Percentiles rank a stretch among this genome's conserved stretches.
Conservation (phyloP, 1,284 basidiomycete species). For the Rugosomyces carneus region DNA sequence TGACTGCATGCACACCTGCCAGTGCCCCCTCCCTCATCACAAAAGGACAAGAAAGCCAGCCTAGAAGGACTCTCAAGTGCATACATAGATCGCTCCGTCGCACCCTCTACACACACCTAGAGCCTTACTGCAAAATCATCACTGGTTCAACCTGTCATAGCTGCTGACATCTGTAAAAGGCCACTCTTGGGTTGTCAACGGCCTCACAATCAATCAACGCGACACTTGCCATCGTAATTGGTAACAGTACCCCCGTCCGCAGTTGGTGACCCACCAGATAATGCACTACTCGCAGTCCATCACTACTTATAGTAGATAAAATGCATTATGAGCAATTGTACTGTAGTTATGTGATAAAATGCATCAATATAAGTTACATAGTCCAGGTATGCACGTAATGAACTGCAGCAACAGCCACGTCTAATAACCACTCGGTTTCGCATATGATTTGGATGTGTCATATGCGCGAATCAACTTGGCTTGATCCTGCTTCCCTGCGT, state of each 20-base stretch:
- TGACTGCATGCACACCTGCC: too few relatives aligned
- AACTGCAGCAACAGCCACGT: conserved; percentile 6
- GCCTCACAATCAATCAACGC: neutral
- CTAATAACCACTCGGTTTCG: conserved; percentile 69
- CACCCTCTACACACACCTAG: too few relatives aligned
- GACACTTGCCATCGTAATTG: neutral
- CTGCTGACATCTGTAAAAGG: too few relatives aligned
- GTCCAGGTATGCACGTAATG: conserved; percentile 1
- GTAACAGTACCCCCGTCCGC: neutral
- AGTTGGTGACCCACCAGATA: neutral
- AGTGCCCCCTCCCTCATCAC: too few relatives aligned
- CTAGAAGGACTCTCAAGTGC: too few relatives aligned
- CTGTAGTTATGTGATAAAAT: conserved; percentile 9
- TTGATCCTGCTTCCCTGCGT: conserved; percentile 77
- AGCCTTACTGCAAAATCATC: too few relatives aligned
- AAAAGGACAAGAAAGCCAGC: too few relatives aligned
- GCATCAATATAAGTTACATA: conserved; percentile 18
- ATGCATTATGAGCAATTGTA: neutral
- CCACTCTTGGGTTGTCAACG: neutral
- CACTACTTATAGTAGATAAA: too few relatives aligned
- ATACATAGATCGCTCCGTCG: too few relatives aligned
- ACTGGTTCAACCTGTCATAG: too few relatives aligned
- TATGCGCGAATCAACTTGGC: conserved; percentile 83
- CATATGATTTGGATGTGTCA: conserved; percentile 74
- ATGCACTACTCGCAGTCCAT: too few relatives aligned